Evolutionary conservation across 345 rosid species (phyloP), one percentile per base, ranked within the genome.

Genomic region (Populus euphratica): DNA sequence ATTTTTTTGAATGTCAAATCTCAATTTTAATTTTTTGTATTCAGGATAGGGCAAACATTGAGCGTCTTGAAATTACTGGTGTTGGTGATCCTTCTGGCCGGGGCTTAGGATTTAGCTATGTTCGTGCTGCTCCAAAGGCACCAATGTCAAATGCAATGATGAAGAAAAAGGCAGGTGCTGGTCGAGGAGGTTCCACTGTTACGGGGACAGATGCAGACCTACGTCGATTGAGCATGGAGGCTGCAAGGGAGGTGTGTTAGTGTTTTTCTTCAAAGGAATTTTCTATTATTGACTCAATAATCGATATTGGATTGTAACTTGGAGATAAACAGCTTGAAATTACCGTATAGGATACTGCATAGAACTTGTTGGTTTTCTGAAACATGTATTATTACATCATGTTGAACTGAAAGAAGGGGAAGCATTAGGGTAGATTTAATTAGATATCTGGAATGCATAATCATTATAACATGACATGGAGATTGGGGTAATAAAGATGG

Each of bases 121-220:
- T 96, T 21, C 93, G 96, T 79, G 88, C 92, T 70, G 86, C 91
- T 85, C 94, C 95, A 65, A 96, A 96, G 85, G 93, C 96, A 79
- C 91, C 98, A 54, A 70, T 92, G 89, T 88, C 94, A 33, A 93
- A 89, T 72, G 90, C 97, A 77, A 78, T 86, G 82, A 73, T 82
- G 69, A 96, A 91, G 85, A 96, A 91, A 86, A 96, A 96, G 76
- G 89, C 93, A 77, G 96, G 94, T 68, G 92, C 93, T 56, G 81
- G 85, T 84, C 92, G 95, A 74, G 98, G 96, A 79, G 95, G 93
- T 80, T 84, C 99, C 77, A 91, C 93, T 50, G 97, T 96, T 44
- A 93, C 99, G 73, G 98, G 99, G 68, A 93, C 99, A 71, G 99
- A 96, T 92, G 98, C 99, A 78, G 99, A 96, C 84, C 91, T 96